Evolutionary conservation across 2,329 filamentous ascomycete species (phyloP), one percentile per base, ranked within the genome.

Genomic region (Akanthomyces dipterigenus): DNA sequence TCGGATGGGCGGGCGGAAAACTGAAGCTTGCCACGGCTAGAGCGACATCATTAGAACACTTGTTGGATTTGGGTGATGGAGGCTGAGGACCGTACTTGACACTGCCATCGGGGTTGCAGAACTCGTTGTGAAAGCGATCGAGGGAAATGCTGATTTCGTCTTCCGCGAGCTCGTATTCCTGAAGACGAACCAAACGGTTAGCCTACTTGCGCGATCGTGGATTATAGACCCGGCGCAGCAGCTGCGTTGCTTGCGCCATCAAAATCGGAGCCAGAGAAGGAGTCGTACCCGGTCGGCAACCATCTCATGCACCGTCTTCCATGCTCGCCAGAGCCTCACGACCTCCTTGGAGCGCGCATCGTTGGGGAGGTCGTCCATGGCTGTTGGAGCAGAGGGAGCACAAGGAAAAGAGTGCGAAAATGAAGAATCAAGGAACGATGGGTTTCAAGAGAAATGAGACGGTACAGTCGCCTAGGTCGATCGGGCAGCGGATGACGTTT

Each of bases 221-320:
- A 5, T 38, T 5, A 11, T 9, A 12, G 16, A 11, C 20, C 50
- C 3, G 50, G 36, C 20, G 50, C 20, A 9, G 20, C 20, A 26
- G 22, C 22, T 26, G 24, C 6, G 26, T n/a, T 24, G 24, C 40
- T 43, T n/a, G 48, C 26, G 38, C 38, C 18, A 11, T 9, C 36
- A 24, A 3, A 7, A 3, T 24, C 9, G 2, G 18, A 9, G 12
- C 16, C 4, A n/a, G 8, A 7, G 36, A 20, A 5, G 11, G 51
- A 34, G 46, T 51, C 89, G 70, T 84, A 96, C 93, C 74, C 93
- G 81, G 75, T 98, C 95, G 64, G 84, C 82, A 68, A 95, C 88
- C 93, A 99, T 96, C 82, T 99, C 91, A 76, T 96, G 91, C 54
- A 92, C 87, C 9, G 95, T 99, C 76, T 87, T 87, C 86, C 91